Percentiles rank a stretch among this genome's conserved stretches.
These are phyloP conservation scores for Fusarium annulatum DNA, from an alignment of 2,329 filamentous ascomycete genomes.

Conservation along the genomic window DNA sequence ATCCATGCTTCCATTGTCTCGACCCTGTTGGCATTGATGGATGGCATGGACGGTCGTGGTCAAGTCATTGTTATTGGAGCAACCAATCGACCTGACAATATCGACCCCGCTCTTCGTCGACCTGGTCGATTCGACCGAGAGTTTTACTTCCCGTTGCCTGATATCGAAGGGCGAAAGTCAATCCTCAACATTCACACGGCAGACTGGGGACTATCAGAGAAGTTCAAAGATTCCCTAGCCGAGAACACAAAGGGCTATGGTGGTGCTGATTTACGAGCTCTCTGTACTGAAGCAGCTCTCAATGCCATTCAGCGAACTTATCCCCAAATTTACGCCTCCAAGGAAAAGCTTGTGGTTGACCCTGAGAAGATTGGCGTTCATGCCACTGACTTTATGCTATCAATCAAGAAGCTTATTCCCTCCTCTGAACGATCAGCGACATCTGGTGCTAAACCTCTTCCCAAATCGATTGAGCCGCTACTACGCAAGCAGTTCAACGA, in stretches of 20 bases:
- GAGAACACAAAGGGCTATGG: constrained; percentile 95
- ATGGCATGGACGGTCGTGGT: constrained; percentile 97
- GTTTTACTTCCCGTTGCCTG: constrained; percentile 96
- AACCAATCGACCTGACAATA: constrained; percentile 96
- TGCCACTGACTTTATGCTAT: constrained; percentile 96
- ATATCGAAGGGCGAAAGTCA: constrained; percentile 79
- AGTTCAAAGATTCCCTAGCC: constrained; percentile 86
- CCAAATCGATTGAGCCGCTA: constrained; percentile 82
- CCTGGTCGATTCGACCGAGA: constrained; percentile 96
- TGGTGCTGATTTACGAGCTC: constrained; percentile 90
- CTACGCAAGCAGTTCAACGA: constrained; percentile 76
- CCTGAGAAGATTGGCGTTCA: constrained; percentile 85
- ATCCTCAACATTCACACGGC: constrained; percentile 97
- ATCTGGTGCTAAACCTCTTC: constrained; percentile 84
- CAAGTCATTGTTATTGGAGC: constrained; percentile 99
- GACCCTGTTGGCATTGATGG: constrained; percentile 93
- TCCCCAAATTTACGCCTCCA: constrained; percentile 93
- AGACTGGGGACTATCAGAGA: constrained; percentile 84
- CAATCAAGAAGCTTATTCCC: constrained; percentile 94
- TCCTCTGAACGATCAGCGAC: constrained; percentile 92
- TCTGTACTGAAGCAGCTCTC: constrained; percentile 94
- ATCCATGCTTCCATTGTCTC: constrained; percentile 98
- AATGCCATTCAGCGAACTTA: constrained; percentile 97
- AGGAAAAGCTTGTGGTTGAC: constrained; percentile 90
- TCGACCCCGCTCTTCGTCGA: constrained; percentile 93